Evolutionary conservation across 495 filamentous ascomycete species (phyloP).

Genomic region (Tetracladium marchalianum): DNA sequence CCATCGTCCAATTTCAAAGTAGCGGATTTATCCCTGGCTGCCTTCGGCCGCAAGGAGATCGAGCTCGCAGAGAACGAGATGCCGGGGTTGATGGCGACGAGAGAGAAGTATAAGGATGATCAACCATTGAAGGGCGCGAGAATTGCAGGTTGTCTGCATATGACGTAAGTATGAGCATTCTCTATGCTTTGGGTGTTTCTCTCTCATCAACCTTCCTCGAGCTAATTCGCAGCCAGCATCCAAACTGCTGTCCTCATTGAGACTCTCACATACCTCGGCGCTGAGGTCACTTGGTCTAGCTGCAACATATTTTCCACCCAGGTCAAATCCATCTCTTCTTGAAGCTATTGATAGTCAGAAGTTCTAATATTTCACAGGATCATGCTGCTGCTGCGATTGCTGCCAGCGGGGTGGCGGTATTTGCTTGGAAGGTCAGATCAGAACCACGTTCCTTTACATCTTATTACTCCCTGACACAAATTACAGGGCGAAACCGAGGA

Average conservation of each 20-base stretch:
- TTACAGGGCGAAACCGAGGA: slow-evolving; percentile 99
- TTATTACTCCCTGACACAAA: no score
- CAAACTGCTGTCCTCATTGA: slow-evolving; percentile 99
- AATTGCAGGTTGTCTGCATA: slow-evolving; percentile 97
- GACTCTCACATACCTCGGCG: slow-evolving; percentile 86
- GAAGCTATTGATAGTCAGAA: neutral
- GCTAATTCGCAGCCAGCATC: slow-evolving; percentile 36
- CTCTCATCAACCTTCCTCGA: no score
- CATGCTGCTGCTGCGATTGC: slow-evolving; percentile 97
- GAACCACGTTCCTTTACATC: no score
- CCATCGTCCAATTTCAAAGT: slow-evolving; percentile 95
- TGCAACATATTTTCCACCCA: slow-evolving; percentile 99
- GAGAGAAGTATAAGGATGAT: slow-evolving; percentile 79
- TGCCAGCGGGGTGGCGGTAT: slow-evolving; percentile 43
- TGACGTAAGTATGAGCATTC: slow-evolving; percentile 45
- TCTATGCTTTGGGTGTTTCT: neutral
- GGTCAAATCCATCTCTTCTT: neutral
- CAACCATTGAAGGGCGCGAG: slow-evolving; percentile 78
- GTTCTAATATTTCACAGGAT: slow-evolving; percentile 40
- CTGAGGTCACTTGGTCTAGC: slow-evolving; percentile 93
- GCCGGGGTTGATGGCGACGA: slow-evolving; percentile 94
- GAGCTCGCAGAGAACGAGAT: slow-evolving; percentile 98
- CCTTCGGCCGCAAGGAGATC: slow-evolving; percentile 98
- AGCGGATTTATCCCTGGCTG: slow-evolving; percentile 93
- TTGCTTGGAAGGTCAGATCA: no score